phyloP scores from a whole-genome alignment of 2,329 filamentous ascomycete species.

The Cytospora schulzeri region DNA sequence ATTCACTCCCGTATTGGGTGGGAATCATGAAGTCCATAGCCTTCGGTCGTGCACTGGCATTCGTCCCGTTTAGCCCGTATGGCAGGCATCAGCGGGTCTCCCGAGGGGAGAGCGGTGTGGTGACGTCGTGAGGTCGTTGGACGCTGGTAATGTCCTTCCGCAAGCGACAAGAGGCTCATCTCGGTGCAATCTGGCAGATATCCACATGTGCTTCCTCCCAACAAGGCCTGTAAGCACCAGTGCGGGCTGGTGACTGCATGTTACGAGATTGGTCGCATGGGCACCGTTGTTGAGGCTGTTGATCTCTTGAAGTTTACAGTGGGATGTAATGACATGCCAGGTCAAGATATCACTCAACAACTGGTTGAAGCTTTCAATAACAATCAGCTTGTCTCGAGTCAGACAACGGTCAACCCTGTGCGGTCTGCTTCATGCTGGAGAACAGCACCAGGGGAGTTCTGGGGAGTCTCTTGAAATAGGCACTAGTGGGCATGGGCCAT shows the following conservation, averaged over 20 bases:
- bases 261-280: not conserved
- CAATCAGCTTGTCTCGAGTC: not conserved
- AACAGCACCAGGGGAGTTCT: not conserved
- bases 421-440: not conserved
- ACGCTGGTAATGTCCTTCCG: not conserved
- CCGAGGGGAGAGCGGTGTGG: not conserved
- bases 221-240: not conserved
- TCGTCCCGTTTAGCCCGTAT: not conserved
- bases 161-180: constrained; percentile 3
- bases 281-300: not conserved
- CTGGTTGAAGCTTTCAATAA: not conserved
- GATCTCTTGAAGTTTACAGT: not conserved
- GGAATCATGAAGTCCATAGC: not conserved
- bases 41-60: not conserved
- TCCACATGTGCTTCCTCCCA: constrained; percentile 1
- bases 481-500: not conserved
- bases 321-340: not conserved
- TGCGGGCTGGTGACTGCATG: not conserved
- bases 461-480: not conserved
- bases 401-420: not conserved
- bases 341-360: not conserved
- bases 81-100: not conserved
- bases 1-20: not conserved
- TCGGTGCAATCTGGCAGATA: not conserved
- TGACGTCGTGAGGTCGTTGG: not conserved